Percentiles rank a stretch among this genome's conserved stretches.
phyloP scores from a whole-genome alignment of 352 stramenopile species.

The Aphanomyces stellatus region DNA sequence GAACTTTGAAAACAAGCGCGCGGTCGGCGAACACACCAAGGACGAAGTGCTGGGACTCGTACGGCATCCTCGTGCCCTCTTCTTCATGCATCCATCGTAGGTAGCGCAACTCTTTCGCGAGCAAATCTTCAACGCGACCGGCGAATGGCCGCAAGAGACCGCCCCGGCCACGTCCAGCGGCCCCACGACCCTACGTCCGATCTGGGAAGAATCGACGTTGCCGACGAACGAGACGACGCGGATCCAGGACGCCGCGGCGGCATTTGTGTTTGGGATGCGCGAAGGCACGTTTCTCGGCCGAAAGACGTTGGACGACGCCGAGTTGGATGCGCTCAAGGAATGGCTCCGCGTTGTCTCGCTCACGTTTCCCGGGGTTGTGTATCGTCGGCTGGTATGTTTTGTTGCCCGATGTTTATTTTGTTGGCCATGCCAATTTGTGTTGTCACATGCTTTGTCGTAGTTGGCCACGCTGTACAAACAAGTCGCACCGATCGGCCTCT shows the following conservation, averaged over 20 bases:
- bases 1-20: slow-evolving; percentile 58
- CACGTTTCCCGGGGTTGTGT: slow-evolving; percentile 63
- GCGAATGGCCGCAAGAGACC: slow-evolving; percentile 35
- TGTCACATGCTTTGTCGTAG: background rate
- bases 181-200: slow-evolving; percentile 16
- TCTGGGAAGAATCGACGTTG: slow-evolving; percentile 73
- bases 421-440: background rate
- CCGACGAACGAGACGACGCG: slow-evolving; percentile 69
- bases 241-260: slow-evolving; percentile 60
- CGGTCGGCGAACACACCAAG: slow-evolving; percentile 70
- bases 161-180: background rate
- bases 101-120: slow-evolving; percentile 50
- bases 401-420: too few species aligned
- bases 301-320: slow-evolving; percentile 61
- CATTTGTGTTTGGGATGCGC: slow-evolving; percentile 73
- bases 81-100: slow-evolving; percentile 25
- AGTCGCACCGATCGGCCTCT: background rate
- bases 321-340: slow-evolving; percentile 66
- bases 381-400: slow-evolving; percentile 29
- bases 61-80: background rate
- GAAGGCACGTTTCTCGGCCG: slow-evolving; percentile 68
- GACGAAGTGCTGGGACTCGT: slow-evolving; percentile 53
- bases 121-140: slow-evolving; percentile 59
- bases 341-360: slow-evolving; percentile 67
- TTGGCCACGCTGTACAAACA: slow-evolving; percentile 7